These are phyloP conservation scores for Brassica rapa DNA, from an alignment of 345 rosid genomes.

Conservation along the genomic window DNA sequence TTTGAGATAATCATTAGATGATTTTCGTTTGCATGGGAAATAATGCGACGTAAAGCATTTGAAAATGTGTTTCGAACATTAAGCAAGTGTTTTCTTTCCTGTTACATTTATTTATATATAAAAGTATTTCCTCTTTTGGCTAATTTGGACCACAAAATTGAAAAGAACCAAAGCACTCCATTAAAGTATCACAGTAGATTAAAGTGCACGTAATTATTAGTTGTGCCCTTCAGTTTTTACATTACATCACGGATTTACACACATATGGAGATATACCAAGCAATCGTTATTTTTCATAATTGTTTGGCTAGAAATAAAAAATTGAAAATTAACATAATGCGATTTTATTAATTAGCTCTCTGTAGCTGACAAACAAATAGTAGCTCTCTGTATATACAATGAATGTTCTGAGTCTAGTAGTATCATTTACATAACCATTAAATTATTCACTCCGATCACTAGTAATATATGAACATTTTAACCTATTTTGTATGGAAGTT, in stretches of 20 bases:
- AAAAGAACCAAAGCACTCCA: conserved; percentile 36
- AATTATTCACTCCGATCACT: background rate
- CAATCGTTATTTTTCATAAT: background rate
- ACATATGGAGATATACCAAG: background rate
- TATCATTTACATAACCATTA: background rate
- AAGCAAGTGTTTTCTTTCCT: background rate
- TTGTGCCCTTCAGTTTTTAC: background rate
- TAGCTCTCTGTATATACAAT: background rate
- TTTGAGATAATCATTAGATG: conserved; percentile 31
- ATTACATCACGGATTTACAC: conserved; percentile 25
- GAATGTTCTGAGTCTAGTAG: background rate
- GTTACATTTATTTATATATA: background rate
- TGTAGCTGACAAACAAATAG: background rate
- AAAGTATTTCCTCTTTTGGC: conserved; percentile 46
- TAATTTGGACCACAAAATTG: conserved; percentile 27
- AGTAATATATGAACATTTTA: background rate
- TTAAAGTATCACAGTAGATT: conserved; percentile 42
- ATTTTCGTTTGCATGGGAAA: conserved; percentile 39
- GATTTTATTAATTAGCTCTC: background rate
- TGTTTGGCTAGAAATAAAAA: background rate
- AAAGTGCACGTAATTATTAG: conserved; percentile 37
- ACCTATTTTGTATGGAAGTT: background rate
- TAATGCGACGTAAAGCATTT: conserved; percentile 36
- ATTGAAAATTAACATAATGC: background rate
- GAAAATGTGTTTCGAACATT: conserved; percentile 21